Percentiles rank a stretch among this genome's conserved stretches.
phyloP scores from a whole-genome alignment of 2,329 filamentous ascomycete species.

The Diaporthe vexans region DNA sequence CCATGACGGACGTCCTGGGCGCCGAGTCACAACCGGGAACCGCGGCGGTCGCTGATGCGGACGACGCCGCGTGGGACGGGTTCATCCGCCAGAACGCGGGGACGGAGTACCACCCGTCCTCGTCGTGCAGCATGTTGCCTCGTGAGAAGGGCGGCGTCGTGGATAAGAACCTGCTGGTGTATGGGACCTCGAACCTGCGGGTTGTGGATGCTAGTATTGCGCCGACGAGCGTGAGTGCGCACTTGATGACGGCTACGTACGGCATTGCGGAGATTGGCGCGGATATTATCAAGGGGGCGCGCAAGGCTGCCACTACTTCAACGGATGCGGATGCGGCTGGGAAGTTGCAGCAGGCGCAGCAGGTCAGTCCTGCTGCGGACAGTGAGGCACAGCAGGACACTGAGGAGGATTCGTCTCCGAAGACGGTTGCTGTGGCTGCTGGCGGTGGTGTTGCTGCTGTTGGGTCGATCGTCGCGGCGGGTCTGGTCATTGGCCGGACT shows the following conservation, averaged over 20 bases:
- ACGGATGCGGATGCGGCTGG: not conserved
- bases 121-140: constrained; percentile 62
- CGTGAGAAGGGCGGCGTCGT: constrained; percentile 60
- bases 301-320: not conserved
- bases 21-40: constrained; percentile 54
- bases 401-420: not conserved
- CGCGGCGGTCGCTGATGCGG: constrained; percentile 45
- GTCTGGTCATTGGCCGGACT: constrained; percentile 5
- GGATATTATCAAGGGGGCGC: constrained; percentile 30
- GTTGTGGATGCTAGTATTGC: constrained; percentile 62
- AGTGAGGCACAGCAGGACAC: not conserved
- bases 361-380: constrained; percentile 5
- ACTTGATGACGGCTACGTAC: constrained; percentile 47
- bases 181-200: constrained; percentile 58
- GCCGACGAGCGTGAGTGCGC: constrained; percentile 52
- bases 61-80: constrained; percentile 46
- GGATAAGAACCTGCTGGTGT: constrained; percentile 56
- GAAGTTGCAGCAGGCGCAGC: constrained; percentile 7
- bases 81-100: constrained; percentile 45
- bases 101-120: constrained; percentile 56
- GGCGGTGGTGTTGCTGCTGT: constrained; percentile 1
- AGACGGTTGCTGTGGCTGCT: constrained; percentile 12
- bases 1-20: constrained; percentile 51
- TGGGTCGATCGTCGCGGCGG: not conserved
- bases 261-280: constrained; percentile 46